Evolutionary conservation across 257 asterid genomes (phyloP), one percentile per base, ranked within the genome.

Genomic region (Craterostigma plantagineum): DNA sequence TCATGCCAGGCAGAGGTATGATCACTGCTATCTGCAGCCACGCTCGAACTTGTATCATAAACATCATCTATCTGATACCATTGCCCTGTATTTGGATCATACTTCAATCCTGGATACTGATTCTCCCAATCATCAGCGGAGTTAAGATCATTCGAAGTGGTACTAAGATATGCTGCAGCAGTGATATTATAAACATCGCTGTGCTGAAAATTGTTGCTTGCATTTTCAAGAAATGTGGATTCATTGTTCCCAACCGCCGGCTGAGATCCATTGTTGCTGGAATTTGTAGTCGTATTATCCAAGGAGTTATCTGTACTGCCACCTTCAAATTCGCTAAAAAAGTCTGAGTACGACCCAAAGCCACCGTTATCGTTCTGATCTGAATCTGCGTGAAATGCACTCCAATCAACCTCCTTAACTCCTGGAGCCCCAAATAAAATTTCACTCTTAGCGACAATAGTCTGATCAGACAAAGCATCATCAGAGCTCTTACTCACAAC

Each of bases 21-120:
- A n/a, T n/a, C 42, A 42, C 52, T 60, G 0, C 45, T 43, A 57
- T 42, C 62, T 14, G 60, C 68, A 43, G 64, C 73, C 43, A 43
- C 51, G 56, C 54, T 50, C 33, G 62, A 45, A 35, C 64, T 48
- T 17, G 60, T 48, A 44, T 64, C 62, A 60, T 61, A 64, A 42
- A 23, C 30, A 23, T 60, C 73, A 63, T 66, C 81, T 34, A 72
- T 56, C 72, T 72, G 83, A 73, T 79, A 83, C 98, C 98, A 90
- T 54, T 79, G 77, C 35, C 94, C 91, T 34, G 86, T 74, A 57
- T 37, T 49, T 2, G 56, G 57, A 57, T 90, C 86, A 60, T 56
- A 66, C 64, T 67, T 79, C 98, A 95, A 90, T 30, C 98, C 93
- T 0, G 98, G 94, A 70, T 82, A 83, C 23, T 58, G 82, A 50